Conservation (phyloP, 768 basidiomycete genomes). For the Tylopilus balloui region DNA sequence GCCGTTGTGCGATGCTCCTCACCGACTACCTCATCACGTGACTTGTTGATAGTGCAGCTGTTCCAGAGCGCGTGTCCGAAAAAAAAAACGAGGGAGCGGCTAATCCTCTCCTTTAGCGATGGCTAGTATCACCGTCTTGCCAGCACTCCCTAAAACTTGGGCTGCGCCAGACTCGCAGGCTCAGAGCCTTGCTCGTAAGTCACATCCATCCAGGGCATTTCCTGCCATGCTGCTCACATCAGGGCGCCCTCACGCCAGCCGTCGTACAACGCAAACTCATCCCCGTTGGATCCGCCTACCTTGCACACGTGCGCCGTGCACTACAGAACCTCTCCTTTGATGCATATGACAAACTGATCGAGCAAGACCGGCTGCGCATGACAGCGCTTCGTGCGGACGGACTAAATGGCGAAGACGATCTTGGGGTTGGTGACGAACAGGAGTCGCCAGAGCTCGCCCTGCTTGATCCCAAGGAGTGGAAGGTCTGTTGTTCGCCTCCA, state of each 20-base stretch:
- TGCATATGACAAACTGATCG: slow-evolving; percentile 68
- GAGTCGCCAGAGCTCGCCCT: slow-evolving; percentile 66
- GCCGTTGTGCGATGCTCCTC: too few relatives aligned
- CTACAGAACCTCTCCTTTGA: slow-evolving; percentile 77
- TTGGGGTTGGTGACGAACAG: slow-evolving; percentile 88
- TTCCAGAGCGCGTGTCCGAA: not conserved
- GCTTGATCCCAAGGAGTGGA: slow-evolving; percentile 98
- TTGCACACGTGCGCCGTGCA: slow-evolving; percentile 74
- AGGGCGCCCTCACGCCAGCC: slow-evolving; percentile 12
- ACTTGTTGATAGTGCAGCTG: not conserved
- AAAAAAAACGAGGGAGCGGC: not conserved
- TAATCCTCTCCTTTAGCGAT: too few relatives aligned
- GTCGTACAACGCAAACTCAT: slow-evolving; percentile 52
- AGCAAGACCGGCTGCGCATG: slow-evolving; percentile 48
- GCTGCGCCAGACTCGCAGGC: slow-evolving; percentile 10
- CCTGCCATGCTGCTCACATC: slow-evolving; percentile 6
- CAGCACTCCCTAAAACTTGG: slow-evolving; percentile 26
- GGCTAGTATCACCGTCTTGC: slow-evolving; percentile 25
- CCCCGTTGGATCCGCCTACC: slow-evolving; percentile 84
- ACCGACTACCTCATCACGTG: not conserved
- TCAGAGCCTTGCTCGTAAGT: slow-evolving; percentile 27
- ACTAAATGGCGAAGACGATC: slow-evolving; percentile 65
- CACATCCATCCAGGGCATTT: not conserved
- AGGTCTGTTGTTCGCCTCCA: slow-evolving; percentile 45
- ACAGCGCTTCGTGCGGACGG: slow-evolving; percentile 47